phyloP scores from a whole-genome alignment of 1,139 yeast genomes.

The Kodamaea alishanica region DNA sequence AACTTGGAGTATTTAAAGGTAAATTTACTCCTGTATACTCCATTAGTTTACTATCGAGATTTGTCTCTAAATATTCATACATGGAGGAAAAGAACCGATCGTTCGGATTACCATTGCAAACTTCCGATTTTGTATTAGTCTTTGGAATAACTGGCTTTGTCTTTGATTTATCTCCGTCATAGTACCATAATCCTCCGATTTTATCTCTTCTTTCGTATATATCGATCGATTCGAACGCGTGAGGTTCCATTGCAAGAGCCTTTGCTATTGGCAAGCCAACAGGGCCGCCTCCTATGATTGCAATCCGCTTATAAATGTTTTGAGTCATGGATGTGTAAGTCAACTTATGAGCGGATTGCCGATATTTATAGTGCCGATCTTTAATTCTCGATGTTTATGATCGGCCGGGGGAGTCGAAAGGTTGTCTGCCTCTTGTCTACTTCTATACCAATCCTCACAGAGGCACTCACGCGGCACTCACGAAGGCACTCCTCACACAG shows the following conservation, averaged over 20 bases:
- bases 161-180: slow-evolving; percentile 25
- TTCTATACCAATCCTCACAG: too few relatives aligned
- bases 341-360: too few relatives aligned
- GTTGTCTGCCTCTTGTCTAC: too few relatives aligned
- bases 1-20: slow-evolving; percentile 26
- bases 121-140: slow-evolving; percentile 3
- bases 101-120: slow-evolving; percentile 3
- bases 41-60: slow-evolving; percentile 42
- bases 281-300: slow-evolving; percentile 53
- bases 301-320: slow-evolving; percentile 19
- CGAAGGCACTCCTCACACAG: too few relatives aligned
- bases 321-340: too few relatives aligned
- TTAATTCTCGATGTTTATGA: too few relatives aligned
- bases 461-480: too few relatives aligned
- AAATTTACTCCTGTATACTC: slow-evolving; percentile 36
- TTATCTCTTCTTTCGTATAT: slow-evolving; percentile 40
- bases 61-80: slow-evolving; percentile 48
- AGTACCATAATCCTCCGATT: slow-evolving; percentile 52
- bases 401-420: too few relatives aligned
- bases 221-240: slow-evolving; percentile 29
- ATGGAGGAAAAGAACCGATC: slow-evolving; percentile 35
- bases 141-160: slow-evolving; percentile 23
- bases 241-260: slow-evolving; percentile 41
- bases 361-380: too few relatives aligned
- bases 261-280: slow-evolving; percentile 49